Conservation (phyloP, 306 rosid genomes). For the Vigna radiata region DNA sequence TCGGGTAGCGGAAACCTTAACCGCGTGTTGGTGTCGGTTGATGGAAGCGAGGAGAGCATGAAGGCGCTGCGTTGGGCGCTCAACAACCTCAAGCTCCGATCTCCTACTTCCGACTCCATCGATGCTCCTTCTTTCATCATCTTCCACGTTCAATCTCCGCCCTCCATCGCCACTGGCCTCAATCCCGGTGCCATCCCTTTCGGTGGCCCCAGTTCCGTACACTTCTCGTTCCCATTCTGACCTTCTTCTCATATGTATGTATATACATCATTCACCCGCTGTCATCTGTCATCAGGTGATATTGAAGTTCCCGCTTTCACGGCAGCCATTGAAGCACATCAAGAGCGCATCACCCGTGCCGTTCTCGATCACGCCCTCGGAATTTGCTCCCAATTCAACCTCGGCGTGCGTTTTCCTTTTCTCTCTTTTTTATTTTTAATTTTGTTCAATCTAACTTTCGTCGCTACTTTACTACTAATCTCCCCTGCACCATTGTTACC, state of each 20-base stretch:
- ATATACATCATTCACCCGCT: neutral
- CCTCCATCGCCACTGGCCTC: constrained; percentile 76
- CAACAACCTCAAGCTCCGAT: constrained; percentile 78
- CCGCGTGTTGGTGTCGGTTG: constrained; percentile 77
- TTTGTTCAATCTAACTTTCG: neutral
- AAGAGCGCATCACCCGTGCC: constrained; percentile 78
- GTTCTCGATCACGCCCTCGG: constrained; percentile 66
- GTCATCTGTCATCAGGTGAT: constrained; percentile 46
- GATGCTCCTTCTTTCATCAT: constrained; percentile 48
- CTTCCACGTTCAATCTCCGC: constrained; percentile 86
- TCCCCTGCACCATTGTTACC: too few relatives aligned
- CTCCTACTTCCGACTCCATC: constrained; percentile 52
- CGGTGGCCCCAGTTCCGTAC: constrained; percentile 83
- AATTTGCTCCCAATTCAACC: constrained; percentile 67
- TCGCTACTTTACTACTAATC: too few relatives aligned
- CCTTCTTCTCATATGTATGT: neutral
- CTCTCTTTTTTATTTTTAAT: neutral
- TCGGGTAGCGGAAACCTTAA: constrained; percentile 56
- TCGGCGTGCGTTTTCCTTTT: constrained; percentile 48
- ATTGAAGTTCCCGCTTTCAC: constrained; percentile 90
- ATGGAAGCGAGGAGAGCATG: constrained; percentile 93
- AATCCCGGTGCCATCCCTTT: constrained; percentile 82
- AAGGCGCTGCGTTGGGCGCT: constrained; percentile 77
- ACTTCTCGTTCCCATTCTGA: neutral
- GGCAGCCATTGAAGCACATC: constrained; percentile 93